Evolutionary conservation across 768 basidiomycete genomes (phyloP), one percentile per base, ranked within the genome.

Genomic region (Coprinopsis strossmayeri): DNA sequence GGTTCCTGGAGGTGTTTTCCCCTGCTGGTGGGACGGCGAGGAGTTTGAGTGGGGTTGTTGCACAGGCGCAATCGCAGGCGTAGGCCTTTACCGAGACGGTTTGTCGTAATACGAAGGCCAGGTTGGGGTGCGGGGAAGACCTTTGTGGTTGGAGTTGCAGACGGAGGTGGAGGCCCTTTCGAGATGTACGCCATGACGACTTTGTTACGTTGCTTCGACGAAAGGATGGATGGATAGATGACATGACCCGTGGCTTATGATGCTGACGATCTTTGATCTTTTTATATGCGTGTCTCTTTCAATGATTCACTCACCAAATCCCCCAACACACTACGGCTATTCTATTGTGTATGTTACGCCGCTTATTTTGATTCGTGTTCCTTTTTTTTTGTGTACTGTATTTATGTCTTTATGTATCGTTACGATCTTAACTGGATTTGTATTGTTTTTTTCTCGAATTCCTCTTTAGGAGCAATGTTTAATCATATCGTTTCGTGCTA

Each of bases 1-100:
- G 38, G 39, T 48, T 48, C 18, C 9, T 15, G 37, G 47, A 48
- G 27, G 32, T 40, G 5, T 48, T 48, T 24, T 48, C 47, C 24
- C 47, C 47, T 26, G 25, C 38, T 12, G 32, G 7, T 10, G 47
- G 38, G 12, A 24, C 11, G 12, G 26, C 34, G 1, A 38, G 7
- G 30, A 32, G 30, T 32, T 32, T 32, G 30, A 32, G 30, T 15
- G 30, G 30, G 30, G 30, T 15, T 9, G 12, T 20, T 38, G 11
- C 37, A 18, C n/a, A n/a, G n/a, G n/a, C n/a, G n/a, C n/a, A n/a
- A n/a, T n/a, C n/a, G n/a, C n/a, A n/a, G n/a, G n/a, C n/a, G n/a
- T n/a, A n/a, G n/a, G n/a, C n/a, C n/a, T n/a, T n/a, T n/a, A n/a
- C n/a, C n/a, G n/a, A n/a, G n/a, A n/a, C n/a, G n/a, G n/a, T n/a